Evolutionary conservation across 1,284 basidiomycete species (phyloP), one percentile per base, ranked within the genome.

Genomic region (Kwoniella shivajii): DNA sequence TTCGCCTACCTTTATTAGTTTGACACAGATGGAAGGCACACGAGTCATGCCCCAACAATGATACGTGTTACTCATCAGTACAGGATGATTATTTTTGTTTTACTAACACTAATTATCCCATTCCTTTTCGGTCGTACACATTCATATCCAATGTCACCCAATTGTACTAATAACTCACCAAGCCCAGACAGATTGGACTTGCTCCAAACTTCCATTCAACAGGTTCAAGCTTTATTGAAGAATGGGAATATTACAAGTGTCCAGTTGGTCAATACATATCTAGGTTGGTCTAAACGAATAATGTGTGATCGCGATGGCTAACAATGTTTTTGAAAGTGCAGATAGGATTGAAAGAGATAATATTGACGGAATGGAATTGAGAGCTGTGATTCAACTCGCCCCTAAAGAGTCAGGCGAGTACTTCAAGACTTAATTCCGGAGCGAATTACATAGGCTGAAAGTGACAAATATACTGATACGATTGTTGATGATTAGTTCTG

Each of bases 301-400:
- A 5, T 14, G 30, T 31, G 34, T n/a, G 24, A 33, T 16, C 14
- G 16, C 38, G 18, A 20, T n/a, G 3, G 14, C 48, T 10, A 11
- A 16, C 11, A 48, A 18, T 34, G 14, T 16, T 46, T 37, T n/a
- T 36, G 1, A n/a, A n/a, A n/a, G 22, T 39, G 20, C 33, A 45
- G 65, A 59, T 50, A 58, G 60, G 22, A 67, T 63, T 33, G 64
- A 43, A 10, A 44, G 42, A 18, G 59, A 68, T 50, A 65, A 68
- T 41, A 43, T 50, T 7, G 20, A 47, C 3, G 67, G 67, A 13
- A 46, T 67, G 9, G 44, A 50, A 1, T 51, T 68, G 2, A 57
- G 65, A 37, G 67, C 67, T 1, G 63, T 68, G 30, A 65, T 67
- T 27, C 55, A 67, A 44, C 54, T 56, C 14, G 67, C 59, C 9